Evolutionary conservation across 768 basidiomycete genomes (phyloP).

Genomic region (Kwoniella dejecticola): DNA sequence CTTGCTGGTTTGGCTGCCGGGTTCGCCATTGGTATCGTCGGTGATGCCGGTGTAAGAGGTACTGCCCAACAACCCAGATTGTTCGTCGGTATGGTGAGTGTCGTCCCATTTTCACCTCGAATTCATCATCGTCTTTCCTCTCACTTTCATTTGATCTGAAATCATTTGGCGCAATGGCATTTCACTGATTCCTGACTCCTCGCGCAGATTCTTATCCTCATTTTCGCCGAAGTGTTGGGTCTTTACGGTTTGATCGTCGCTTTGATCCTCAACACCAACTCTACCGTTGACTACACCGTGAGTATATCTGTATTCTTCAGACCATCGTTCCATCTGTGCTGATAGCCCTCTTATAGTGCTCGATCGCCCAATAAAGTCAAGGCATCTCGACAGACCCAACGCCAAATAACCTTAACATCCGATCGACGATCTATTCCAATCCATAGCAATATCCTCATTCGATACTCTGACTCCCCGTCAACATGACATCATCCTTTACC

Average conservation of each 20-base stretch:
- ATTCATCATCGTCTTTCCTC: background rate
- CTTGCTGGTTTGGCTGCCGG: constrained; percentile 67
- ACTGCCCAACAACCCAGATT: constrained; percentile 94
- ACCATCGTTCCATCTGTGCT: background rate
- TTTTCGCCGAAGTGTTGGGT: constrained; percentile 74
- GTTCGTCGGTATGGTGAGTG: constrained; percentile 79
- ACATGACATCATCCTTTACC: background rate
- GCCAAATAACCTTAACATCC: background rate
- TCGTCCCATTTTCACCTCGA: background rate
- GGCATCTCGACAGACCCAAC: background rate
- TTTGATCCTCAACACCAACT: constrained; percentile 84
- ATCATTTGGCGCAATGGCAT: background rate
- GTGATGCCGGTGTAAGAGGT: constrained; percentile 96
- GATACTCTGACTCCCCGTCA: background rate
- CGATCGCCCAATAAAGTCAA: constrained; percentile 22
- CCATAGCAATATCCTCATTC: background rate
- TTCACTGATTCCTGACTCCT: background rate
- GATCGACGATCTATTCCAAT: background rate
- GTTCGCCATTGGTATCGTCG: constrained; percentile 81
- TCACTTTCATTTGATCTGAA: background rate
- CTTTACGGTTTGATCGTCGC: constrained; percentile 95
- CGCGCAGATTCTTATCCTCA: constrained; percentile 84
- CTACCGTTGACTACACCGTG: constrained; percentile 44
- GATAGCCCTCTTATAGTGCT: constrained; percentile 13
- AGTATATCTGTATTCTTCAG: constrained; percentile 9